Evolutionary conservation across 78 protist species (phyloP), one percentile per base, ranked within the genome.

Genomic region (Cavenderia fasciculata): DNA sequence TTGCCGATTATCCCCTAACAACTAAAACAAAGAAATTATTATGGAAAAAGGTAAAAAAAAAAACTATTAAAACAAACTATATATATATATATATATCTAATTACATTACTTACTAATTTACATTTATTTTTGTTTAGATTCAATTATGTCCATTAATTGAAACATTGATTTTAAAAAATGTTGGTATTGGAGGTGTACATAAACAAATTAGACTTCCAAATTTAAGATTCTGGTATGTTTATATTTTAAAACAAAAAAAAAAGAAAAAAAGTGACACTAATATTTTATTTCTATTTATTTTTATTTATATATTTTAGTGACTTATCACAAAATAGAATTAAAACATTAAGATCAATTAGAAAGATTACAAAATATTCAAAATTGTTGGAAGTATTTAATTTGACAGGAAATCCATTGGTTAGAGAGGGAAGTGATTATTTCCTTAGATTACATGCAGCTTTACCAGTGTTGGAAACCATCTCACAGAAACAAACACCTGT

Each of bases 291-390:
- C n/a, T n/a, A n/a, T n/a, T n/a, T n/a, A n/a, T n/a, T n/a, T n/a
- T n/a, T n/a, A n/a, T n/a, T n/a, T n/a, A n/a, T n/a, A n/a, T n/a
- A n/a, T n/a, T n/a, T n/a, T 40, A 63, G 61, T 31, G 90, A 82
- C 43, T 23, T 82, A 1, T 82, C 90, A 27, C 59, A 82, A 19
- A 82, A 82, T 44, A 38, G 52, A n/a, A 68, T 82, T 44, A 54
- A 41, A 57, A 43, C 47, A 36, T 43, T 56, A 27, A 38, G 59
- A 1, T 62, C 57, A 8, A 40, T 82, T 31, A 52, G 59, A 41
- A 82, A 68, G 25, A 10, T 82, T 0, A 57, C 52, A 16, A 82
- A 82, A 4, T 52, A 68, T 57, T 82, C 90, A 38, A 25, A 25
- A 33, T 52, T 59, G 29, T 44, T 82, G 44, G 90, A 82, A 41